Evolutionary conservation across 768 basidiomycete genomes (phyloP), one percentile per base, ranked within the genome.

Genomic region (Tricholomella constricta): DNA sequence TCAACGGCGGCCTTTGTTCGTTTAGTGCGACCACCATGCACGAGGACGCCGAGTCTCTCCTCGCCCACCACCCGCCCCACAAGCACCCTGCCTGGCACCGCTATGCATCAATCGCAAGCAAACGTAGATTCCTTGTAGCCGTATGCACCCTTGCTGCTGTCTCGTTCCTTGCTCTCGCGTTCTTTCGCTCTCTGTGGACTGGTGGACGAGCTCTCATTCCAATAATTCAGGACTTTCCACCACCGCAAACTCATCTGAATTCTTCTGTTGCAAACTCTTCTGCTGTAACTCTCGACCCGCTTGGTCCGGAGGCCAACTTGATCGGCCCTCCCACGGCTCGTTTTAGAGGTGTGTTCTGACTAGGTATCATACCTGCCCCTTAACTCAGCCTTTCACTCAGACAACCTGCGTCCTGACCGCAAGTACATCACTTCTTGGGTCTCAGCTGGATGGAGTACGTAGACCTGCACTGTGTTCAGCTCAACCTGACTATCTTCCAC

Each of bases 371-470:
- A 27, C 12, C 7, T 19, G 9, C n/a, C 12, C 20, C 41, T 7
- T 17, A 27, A 22, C 22, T 29, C 37, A 54, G 22, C 26, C 22
- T 7, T 22, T 37, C 27, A n/a, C 6, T 43, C 26, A 86, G 88
- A 88, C 57, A 89, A 88, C 58, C 69, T 90, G 31, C 78, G 76
- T 14, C 68, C 78, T 17, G 80, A 86, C 51, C 71, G 72, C 4
- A 76, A 84, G 56, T 90, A 89, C 57, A 81, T 90, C 53, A 84
- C 86, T 1, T 85, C 85, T 12, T 90, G 86, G 86, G 73, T 83
- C 35, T 82, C 83, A 32, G 86, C 87, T n/a, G 88, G 88, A 35
- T 90, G 88, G 88, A 88, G 82, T 83, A 63, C 59, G 83, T 77
- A 26, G 43, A 25, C 32, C 40, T 26, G 12, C 51, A 2, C 37